Conservation (phyloP, 495 filamentous ascomycete genomes). For the Penicillium verhagenii region DNA sequence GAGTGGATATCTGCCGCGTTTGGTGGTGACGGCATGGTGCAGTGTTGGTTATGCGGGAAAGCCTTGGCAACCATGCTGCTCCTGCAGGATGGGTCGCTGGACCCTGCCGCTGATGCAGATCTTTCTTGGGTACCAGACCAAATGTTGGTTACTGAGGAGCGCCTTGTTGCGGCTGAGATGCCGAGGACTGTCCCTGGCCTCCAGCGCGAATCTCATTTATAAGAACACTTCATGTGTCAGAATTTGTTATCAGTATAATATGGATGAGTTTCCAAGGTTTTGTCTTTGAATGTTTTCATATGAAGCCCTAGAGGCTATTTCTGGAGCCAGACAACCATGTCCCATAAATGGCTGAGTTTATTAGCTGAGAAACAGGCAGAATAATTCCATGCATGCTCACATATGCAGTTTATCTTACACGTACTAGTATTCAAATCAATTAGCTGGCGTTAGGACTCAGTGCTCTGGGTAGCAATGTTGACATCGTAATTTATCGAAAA, state of each 20-base stretch:
- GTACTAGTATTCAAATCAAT: no score
- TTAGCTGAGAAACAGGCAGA: no score
- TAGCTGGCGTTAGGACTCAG: no score
- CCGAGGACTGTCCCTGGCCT: slow-evolving; percentile 11
- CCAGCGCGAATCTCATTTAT: slow-evolving; percentile 11
- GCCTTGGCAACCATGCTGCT: slow-evolving; percentile 65
- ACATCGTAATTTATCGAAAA: no score
- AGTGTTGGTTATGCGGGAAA: slow-evolving; percentile 65
- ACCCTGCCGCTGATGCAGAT: slow-evolving; percentile 22
- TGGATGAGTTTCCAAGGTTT: no score
- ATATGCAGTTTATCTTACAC: no score
- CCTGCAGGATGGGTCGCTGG: slow-evolving; percentile 24
- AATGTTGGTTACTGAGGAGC: slow-evolving; percentile 45
- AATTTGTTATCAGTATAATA: background rate
- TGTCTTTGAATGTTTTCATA: no score
- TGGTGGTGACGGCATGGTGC: slow-evolving; percentile 82
- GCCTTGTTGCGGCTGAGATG: slow-evolving; percentile 26
- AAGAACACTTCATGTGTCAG: background rate
- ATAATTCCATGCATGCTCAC: no score
- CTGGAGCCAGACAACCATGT: no score
- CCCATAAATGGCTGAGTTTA: no score
- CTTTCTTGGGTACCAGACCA: slow-evolving; percentile 43
- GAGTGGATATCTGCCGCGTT: slow-evolving; percentile 63
- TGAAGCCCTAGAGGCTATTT: no score
- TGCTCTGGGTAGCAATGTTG: no score